Base-by-base conservation (phyloP, 2,329 filamentous ascomycete genomes). In the Cladorrhinum sp. region DNA sequence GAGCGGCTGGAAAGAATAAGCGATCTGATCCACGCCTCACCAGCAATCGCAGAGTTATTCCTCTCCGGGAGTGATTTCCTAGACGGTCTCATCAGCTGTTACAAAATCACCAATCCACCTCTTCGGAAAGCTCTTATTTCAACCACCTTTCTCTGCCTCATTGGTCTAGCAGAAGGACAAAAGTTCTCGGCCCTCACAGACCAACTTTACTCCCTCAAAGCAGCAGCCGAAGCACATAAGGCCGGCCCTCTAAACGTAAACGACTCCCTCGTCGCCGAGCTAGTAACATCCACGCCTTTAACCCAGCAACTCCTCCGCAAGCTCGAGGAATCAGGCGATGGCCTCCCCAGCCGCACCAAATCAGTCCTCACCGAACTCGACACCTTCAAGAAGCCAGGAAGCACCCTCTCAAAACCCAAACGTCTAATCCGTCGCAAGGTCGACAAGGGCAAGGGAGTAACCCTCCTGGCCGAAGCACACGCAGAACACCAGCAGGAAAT, bases 11-110 rank as follows among this genome's bases (percentile, higher is more conserved):
- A 79, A 51, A 77, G 77, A 9, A 70, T 91, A n/a, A 89, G 86
- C 61, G 80, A 85, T 54, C 75, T 93, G 3, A 75, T 92, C 4
- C 81, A 85, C 66, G 79, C 78, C 6, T 91, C 87, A 4, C 78
- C 85, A 0, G 77, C 80, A 20, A 77, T 79, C 0, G 83, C 82
- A 20, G 75, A 78, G 1, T 78, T 90, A 66, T 87, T 96, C 68
- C 83, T 96, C 67, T 89, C 89, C 0, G 93, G 93, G 1, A 92
- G 90, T 55, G 93, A 97, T 74, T 93, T 95, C 67, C 75, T 96
- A 20, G 93, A 97, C 71, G 85, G 89, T 0, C 79, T 96, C 12
- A 78, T 85, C 38, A 77, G 77, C 54, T 86, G 86, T 63, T 93
- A 88, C 73, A 81, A 78, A 53, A 81, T 87, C 60, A 86, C 85